Base-by-base conservation (phyloP, 352 stramenopile genomes). In the Globisporangium paddicum region DNA sequence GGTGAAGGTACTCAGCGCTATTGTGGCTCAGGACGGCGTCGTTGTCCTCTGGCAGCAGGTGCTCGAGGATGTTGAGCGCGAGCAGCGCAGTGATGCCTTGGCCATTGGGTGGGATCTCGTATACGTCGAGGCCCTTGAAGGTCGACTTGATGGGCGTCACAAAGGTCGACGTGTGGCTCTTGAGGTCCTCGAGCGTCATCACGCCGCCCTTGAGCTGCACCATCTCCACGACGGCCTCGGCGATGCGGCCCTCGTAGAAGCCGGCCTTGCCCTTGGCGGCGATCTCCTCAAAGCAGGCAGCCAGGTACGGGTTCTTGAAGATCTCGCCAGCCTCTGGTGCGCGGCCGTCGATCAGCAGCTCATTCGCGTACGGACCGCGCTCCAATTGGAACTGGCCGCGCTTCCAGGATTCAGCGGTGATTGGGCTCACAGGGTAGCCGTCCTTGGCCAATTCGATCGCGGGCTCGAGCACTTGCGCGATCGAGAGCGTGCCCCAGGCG, bases 31-130 rank as follows among this genome's bases (percentile, higher is more conserved):
- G 66, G 37, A 77, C n/a, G 5, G 21, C 28, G 10, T 23, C 58
- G 5, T 71, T 67, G 1, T 74, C 64, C 28, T 64, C 46, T 9
- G 82, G 80, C 26, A 80, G 56, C 45, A 93, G 46, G 25, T 90
- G 62, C 61, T 77, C 68, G 21, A 99, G 76, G 48, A 97, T 92
- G 49, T 97, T 97, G 28, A 99, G 79, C 46, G 95, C 96, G 47
- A 99, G 82, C 7, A 99, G 72, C 35, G 87, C 96, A 19, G 93
- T 93, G 68, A 99, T 96, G n/a, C 96, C 96, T 71, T 99, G 95
- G 49, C 95, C 95, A 67, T 98, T 98, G 1, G 96, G 96, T 9
- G 95, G 96, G 38, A 98, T 87, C 73, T 98, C 93, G 70, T 97
- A 94, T n/a, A 98, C 70, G 25, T 93, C 73, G 19, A 97, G 67